phyloP scores from a whole-genome alignment of 495 filamentous ascomycete species.

The Lophiotrema nucula region DNA sequence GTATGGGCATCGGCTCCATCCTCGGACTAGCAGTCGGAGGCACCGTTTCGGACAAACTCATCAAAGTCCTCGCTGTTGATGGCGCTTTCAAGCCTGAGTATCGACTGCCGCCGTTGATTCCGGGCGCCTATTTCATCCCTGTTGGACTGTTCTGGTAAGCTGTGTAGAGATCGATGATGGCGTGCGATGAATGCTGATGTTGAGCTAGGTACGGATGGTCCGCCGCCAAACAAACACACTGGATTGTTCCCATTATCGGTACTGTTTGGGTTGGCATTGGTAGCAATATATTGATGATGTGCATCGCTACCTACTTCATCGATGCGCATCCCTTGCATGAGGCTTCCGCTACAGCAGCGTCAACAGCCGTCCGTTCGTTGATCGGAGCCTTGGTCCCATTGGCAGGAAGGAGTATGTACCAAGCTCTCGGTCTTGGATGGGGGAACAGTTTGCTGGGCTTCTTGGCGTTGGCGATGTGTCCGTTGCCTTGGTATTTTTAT shows the following conservation, averaged over 20 bases:
- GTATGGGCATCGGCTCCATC: constrained; percentile 26
- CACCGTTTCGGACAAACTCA: constrained; percentile 5
- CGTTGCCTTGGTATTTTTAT: constrained; percentile 50
- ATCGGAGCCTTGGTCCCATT: constrained; percentile 28
- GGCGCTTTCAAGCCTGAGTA: constrained; percentile 50
- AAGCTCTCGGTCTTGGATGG: constrained; percentile 29
- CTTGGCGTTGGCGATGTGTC: constrained; percentile 43
- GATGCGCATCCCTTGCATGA: constrained; percentile 29
- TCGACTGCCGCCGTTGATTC: constrained; percentile 24
- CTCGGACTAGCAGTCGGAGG: constrained; percentile 33
- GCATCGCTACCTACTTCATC: constrained; percentile 27
- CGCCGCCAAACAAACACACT: constrained; percentile 30
- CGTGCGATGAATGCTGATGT: no score
- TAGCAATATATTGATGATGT: constrained; percentile 30
- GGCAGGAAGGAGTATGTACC: constrained; percentile 24
- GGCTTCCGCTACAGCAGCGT: constrained; percentile 26
- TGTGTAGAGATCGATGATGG: no score
- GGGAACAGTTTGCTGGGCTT: constrained; percentile 30
- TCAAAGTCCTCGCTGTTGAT: not conserved
- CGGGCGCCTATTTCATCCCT: constrained; percentile 5
- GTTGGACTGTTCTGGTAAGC: constrained; percentile 28
- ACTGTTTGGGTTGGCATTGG: constrained; percentile 34
- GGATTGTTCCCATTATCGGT: constrained; percentile 38
- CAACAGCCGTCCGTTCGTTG: constrained; percentile 23
- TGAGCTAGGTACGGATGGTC: constrained; percentile 32